Evolutionary conservation across 345 rosid species (phyloP).

Genomic region (Garcia nutans): DNA sequence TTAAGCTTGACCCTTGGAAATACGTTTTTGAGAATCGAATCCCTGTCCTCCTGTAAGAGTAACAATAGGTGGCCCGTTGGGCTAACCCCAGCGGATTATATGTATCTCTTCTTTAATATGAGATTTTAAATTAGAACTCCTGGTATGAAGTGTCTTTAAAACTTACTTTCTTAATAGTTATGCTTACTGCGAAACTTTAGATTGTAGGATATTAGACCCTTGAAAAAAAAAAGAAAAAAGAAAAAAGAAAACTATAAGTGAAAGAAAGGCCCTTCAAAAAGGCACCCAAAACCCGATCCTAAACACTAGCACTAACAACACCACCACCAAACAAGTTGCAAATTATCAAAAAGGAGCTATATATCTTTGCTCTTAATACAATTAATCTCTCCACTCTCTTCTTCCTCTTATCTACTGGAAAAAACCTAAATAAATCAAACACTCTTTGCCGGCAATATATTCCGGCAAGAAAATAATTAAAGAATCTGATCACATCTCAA

Average conservation of each 20-base stretch:
- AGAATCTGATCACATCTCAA: background rate
- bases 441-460: background rate
- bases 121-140: too few relatives aligned
- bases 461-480: background rate
- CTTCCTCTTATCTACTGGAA: background rate
- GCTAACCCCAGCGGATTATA: too few relatives aligned
- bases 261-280: constrained; percentile 24
- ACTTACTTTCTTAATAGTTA: too few relatives aligned
- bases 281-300: constrained; percentile 33
- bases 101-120: too few relatives aligned
- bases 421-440: background rate
- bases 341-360: constrained; percentile 27
- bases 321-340: constrained; percentile 31
- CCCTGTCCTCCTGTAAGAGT: too few relatives aligned
- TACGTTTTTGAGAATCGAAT: too few relatives aligned
- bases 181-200: too few relatives aligned
- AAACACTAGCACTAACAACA: constrained; percentile 43
- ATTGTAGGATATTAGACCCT: too few relatives aligned
- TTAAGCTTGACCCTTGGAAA: too few relatives aligned
- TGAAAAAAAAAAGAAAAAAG: background rate
- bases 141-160: too few relatives aligned
- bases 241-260: too few relatives aligned
- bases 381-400: background rate
- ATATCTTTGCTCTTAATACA: background rate
- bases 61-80: too few relatives aligned